Conservation (phyloP, 148 eudicot genomes). For the Rhododendron williamsianum region DNA sequence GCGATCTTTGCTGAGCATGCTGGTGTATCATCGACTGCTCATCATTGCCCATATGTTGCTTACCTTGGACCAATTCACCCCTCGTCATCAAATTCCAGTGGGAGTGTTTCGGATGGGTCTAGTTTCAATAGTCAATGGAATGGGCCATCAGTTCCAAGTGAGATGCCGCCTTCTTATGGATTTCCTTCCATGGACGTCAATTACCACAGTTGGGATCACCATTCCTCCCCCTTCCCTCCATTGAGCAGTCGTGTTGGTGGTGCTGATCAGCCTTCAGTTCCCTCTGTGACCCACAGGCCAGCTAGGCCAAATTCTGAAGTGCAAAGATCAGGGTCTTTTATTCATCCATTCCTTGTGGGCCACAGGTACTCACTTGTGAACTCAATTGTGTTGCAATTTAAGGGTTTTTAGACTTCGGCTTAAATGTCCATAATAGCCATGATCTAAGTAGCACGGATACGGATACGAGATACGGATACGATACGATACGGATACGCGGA, state of each 20-base stretch:
- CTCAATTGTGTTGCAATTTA: neutral
- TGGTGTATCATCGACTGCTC: constrained; percentile 64
- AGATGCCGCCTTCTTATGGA: constrained; percentile 57
- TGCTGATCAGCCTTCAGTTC: constrained; percentile 50
- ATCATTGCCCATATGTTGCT: constrained; percentile 80
- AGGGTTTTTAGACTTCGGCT: neutral
- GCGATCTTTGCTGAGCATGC: constrained; percentile 71
- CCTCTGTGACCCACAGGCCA: constrained; percentile 52
- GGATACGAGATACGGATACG: too few species aligned
- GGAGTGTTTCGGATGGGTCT: constrained; percentile 51
- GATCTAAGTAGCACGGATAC: too few species aligned
- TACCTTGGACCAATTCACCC: constrained; percentile 74
- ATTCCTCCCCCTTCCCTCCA: constrained; percentile 42
- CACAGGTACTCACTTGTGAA: constrained; percentile 48
- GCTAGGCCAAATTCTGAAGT: constrained; percentile 55
- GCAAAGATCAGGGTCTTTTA: constrained; percentile 62
- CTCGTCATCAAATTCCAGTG: constrained; percentile 49
- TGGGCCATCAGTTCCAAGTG: constrained; percentile 54
- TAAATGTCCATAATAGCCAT: neutral
- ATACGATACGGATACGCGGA: too few species aligned
- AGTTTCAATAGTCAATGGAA: constrained; percentile 71
- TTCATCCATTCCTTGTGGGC: constrained; percentile 53
- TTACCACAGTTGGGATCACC: constrained; percentile 67
- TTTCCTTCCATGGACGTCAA: constrained; percentile 69
- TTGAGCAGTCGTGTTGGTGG: constrained; percentile 44